phyloP scores from a whole-genome alignment of 2,329 filamentous ascomycete species.

The Clonostachys chloroleuca region DNA sequence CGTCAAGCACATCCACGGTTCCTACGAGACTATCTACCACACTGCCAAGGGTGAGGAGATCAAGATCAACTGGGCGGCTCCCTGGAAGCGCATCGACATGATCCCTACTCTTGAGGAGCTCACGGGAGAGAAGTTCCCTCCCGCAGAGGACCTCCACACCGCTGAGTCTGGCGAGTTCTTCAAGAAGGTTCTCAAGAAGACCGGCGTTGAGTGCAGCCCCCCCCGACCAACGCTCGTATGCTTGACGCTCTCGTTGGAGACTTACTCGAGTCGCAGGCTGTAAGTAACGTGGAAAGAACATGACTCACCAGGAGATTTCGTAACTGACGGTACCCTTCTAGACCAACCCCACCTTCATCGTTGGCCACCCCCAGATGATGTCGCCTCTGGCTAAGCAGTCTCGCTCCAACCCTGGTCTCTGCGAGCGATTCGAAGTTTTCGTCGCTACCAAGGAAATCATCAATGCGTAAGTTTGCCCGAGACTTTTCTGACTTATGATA shows the following conservation, averaged over 20 bases:
- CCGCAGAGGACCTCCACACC: conserved; percentile 85
- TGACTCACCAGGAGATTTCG: background rate
- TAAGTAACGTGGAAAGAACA: conserved; percentile 9
- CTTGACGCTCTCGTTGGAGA: conserved; percentile 92
- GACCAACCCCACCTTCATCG: conserved; percentile 69
- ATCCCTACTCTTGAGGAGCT: conserved; percentile 80
- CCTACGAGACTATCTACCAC: conserved; percentile 80
- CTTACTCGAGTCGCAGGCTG: conserved; percentile 89
- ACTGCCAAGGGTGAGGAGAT: conserved; percentile 83
- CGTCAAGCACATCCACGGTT: conserved; percentile 83
- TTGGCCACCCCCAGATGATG: conserved; percentile 70
- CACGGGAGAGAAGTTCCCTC: conserved; percentile 89
- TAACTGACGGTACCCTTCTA: conserved; percentile 1
- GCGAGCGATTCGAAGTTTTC: conserved; percentile 96
- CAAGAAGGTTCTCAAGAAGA: conserved; percentile 78
- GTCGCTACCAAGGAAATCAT: conserved; percentile 76
- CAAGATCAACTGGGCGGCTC: conserved; percentile 92
- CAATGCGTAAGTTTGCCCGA: conserved; percentile 55
- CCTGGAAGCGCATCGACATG: conserved; percentile 94
- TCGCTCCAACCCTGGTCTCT: conserved; percentile 74
- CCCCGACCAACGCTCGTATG: conserved; percentile 91
- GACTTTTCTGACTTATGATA: background rate
- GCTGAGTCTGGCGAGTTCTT: conserved; percentile 86
- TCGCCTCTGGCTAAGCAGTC: conserved; percentile 95
- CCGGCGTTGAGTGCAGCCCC: conserved; percentile 83